phyloP scores from a whole-genome alignment of 2,329 filamentous ascomycete species.

The Chaetomium olivaceum region DNA sequence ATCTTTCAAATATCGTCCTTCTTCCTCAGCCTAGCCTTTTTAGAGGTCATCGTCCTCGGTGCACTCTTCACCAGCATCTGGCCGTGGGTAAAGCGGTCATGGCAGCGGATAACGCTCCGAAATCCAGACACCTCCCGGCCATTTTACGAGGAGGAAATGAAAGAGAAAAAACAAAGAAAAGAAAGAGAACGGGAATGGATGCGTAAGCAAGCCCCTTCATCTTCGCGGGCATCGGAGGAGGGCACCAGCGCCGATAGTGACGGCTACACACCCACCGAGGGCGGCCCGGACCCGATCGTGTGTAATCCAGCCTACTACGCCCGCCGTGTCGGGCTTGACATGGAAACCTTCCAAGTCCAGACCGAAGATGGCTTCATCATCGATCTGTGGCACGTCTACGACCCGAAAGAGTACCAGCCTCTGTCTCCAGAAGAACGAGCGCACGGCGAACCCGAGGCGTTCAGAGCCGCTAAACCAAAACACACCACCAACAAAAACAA shows the following conservation, averaged over 20 bases:
- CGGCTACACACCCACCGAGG: slow-evolving; percentile 73
- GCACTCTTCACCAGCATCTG: slow-evolving; percentile 69
- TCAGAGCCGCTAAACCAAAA: slow-evolving; percentile 45
- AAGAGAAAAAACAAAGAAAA: slow-evolving; percentile 56
- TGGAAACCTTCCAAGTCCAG: slow-evolving; percentile 80
- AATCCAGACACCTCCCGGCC: slow-evolving; percentile 63
- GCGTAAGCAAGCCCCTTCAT: slow-evolving; percentile 40
- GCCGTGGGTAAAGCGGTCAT: slow-evolving; percentile 48
- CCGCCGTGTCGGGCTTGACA: slow-evolving; percentile 79
- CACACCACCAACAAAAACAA: slow-evolving; percentile 44
- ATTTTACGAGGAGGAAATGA: slow-evolving; percentile 72
- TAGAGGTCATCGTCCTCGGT: slow-evolving; percentile 73
- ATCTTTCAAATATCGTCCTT: slow-evolving; percentile 69
- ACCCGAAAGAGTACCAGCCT: slow-evolving; percentile 70
- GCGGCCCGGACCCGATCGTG: slow-evolving; percentile 74
- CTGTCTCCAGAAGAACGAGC: slow-evolving; percentile 50
- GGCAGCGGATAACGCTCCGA: slow-evolving; percentile 57
- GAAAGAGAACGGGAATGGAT: slow-evolving; percentile 66
- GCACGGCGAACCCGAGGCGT: slow-evolving; percentile 62
- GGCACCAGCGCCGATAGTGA: slow-evolving; percentile 48
- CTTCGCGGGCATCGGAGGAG: slow-evolving; percentile 44
- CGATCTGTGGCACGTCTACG: slow-evolving; percentile 84
- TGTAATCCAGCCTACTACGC: slow-evolving; percentile 87
- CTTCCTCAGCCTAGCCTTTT: slow-evolving; percentile 74
- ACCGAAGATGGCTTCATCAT: slow-evolving; percentile 95